phyloP scores from a whole-genome alignment of 192 early-diverging fungal species.

The Dissophora globulifera region DNA sequence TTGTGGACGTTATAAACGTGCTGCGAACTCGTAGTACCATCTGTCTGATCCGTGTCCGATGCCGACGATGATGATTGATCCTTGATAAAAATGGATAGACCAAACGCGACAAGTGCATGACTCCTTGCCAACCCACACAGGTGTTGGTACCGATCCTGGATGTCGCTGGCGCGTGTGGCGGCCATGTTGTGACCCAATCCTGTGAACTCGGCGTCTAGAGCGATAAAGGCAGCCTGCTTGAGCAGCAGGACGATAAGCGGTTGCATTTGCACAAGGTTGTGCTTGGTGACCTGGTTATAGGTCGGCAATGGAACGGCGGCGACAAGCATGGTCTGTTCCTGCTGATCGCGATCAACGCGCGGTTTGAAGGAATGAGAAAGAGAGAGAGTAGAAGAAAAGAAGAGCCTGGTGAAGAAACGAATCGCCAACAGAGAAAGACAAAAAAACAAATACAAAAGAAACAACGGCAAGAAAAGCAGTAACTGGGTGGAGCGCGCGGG shows the following conservation, averaged over 20 bases:
- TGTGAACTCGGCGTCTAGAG: constrained; percentile 93
- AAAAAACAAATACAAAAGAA: too few species aligned
- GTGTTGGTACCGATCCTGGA: constrained; percentile 84
- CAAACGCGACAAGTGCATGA: constrained; percentile 88
- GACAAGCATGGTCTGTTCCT: constrained; percentile 10
- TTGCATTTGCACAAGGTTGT: constrained; percentile 64
- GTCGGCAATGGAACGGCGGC: constrained; percentile 31
- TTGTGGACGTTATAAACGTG: constrained; percentile 65
- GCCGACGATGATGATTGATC: too few species aligned
- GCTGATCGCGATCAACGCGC: background rate
- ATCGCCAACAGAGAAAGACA: too few species aligned
- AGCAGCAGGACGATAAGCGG: constrained; percentile 57
- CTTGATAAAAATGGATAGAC: constrained; percentile 76
- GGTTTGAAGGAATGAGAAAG: background rate
- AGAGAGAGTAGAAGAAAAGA: background rate
- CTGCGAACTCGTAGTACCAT: background rate
- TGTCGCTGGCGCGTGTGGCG: constrained; percentile 66
- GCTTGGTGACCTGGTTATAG: constrained; percentile 76
- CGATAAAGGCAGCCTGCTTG: constrained; percentile 75
- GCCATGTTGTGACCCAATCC: constrained; percentile 69
- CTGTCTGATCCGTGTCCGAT: background rate
- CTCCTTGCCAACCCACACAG: constrained; percentile 74
- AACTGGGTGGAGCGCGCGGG: too few species aligned
- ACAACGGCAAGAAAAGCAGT: too few species aligned
- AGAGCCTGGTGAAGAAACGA: too few species aligned